These are phyloP conservation scores for Marasmius tenuissimus DNA, from an alignment of 1,284 basidiomycete species.

Conservation along the genomic window DNA sequence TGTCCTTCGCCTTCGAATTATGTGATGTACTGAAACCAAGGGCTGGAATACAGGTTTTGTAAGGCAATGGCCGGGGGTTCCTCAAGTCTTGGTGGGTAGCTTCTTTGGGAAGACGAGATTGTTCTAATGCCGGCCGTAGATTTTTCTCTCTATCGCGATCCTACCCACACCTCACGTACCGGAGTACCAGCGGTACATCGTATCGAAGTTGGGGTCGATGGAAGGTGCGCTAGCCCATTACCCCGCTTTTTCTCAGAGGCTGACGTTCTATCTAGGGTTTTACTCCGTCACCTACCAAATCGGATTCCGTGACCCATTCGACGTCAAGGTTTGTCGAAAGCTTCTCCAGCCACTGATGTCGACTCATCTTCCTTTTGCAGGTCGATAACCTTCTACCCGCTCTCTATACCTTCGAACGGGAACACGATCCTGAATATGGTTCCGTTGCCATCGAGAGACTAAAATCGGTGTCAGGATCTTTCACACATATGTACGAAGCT, in stretches of 20 bases:
- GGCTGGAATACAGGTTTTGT: slow-evolving; percentile 37
- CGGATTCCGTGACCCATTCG: slow-evolving; percentile 61
- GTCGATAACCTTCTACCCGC: slow-evolving; percentile 47
- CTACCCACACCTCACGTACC: slow-evolving; percentile 49
- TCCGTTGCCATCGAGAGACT: slow-evolving; percentile 40
- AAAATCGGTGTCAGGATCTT: slow-evolving; percentile 35
- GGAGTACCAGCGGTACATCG: slow-evolving; percentile 47
- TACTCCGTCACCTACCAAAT: slow-evolving; percentile 61
- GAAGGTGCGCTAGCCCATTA: slow-evolving; percentile 33
- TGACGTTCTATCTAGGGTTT: slow-evolving; percentile 42
- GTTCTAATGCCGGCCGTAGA: slow-evolving; percentile 25
- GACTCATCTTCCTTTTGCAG: slow-evolving; percentile 17
- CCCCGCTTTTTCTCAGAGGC: neutral
- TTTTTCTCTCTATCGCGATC: slow-evolving; percentile 60
- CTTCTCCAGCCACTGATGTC: neutral
- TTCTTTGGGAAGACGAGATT: neutral
- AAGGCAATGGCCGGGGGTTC: slow-evolving; percentile 60
- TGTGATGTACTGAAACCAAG: neutral
- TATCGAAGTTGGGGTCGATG: slow-evolving; percentile 53
- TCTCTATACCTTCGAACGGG: slow-evolving; percentile 48
- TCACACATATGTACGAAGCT: slow-evolving; percentile 54
- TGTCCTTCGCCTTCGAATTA: slow-evolving; percentile 8
- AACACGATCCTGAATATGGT: slow-evolving; percentile 32
- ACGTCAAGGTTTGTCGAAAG: slow-evolving; percentile 35
- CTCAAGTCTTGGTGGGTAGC: slow-evolving; percentile 49